These are phyloP conservation scores for Penicillium verhagenii DNA, from an alignment of 495 filamentous ascomycete species.

Conservation along the genomic window DNA sequence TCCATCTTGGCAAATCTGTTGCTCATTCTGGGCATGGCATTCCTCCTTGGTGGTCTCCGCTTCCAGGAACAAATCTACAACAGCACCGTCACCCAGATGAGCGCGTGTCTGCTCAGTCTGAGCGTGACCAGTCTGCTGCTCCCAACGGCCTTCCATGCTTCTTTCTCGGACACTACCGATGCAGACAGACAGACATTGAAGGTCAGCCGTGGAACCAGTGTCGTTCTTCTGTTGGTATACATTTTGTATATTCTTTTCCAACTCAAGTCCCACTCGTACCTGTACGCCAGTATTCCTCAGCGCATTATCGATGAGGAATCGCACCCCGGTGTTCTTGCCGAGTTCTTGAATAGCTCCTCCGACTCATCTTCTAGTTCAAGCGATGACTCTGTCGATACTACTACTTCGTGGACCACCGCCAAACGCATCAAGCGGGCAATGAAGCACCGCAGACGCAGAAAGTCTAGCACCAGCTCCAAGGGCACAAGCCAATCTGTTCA, in stretches of 20 bases:
- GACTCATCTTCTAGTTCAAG: slow-evolving; percentile 60
- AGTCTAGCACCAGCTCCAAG: slow-evolving; percentile 69
- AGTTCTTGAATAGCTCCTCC: slow-evolving; percentile 71
- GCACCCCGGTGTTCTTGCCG: slow-evolving; percentile 77
- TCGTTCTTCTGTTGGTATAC: slow-evolving; percentile 83
- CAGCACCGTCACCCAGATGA: slow-evolving; percentile 93
- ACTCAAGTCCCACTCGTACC: slow-evolving; percentile 85
- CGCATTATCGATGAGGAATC: slow-evolving; percentile 86
- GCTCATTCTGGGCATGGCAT: slow-evolving; percentile 88
- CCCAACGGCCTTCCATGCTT: slow-evolving; percentile 90
- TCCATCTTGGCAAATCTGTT: slow-evolving; percentile 87
- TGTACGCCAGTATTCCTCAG: slow-evolving; percentile 88
- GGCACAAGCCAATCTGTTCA: slow-evolving; percentile 43
- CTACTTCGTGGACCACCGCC: slow-evolving; percentile 69
- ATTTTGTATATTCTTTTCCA: slow-evolving; percentile 85
- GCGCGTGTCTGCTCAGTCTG: slow-evolving; percentile 84
- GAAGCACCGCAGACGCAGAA: slow-evolving; percentile 64
- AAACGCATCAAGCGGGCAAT: slow-evolving; percentile 73
- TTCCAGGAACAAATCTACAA: slow-evolving; percentile 95
- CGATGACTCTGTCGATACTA: slow-evolving; percentile 63
- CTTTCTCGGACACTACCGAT: slow-evolving; percentile 58
- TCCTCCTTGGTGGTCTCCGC: slow-evolving; percentile 79
- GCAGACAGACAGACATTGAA: slow-evolving; percentile 72
- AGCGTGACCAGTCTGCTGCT: slow-evolving; percentile 83
- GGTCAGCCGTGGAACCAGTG: slow-evolving; percentile 86